Percentiles rank a stretch among this genome's conserved stretches.
phyloP scores from a whole-genome alignment of 371 early-diverging fungal species.

The Rhizopus delemar region DNA sequence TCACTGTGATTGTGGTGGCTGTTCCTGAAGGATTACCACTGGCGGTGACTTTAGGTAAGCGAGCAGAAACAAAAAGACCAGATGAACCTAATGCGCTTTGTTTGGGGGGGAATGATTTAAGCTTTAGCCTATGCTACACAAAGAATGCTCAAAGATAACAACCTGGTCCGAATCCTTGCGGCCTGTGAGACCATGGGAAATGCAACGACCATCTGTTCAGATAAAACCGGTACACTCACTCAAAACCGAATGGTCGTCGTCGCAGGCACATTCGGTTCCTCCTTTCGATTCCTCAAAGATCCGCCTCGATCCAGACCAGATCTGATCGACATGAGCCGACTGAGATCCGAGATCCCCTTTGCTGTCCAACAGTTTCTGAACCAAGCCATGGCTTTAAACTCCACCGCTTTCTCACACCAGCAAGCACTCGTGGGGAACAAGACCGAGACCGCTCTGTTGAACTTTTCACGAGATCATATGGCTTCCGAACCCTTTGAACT shows the following conservation, averaged over 20 bases:
- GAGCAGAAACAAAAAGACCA: not conserved
- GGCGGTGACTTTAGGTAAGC: conserved; percentile 69
- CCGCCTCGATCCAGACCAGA: conserved; percentile 40
- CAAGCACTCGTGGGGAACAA: conserved; percentile 72
- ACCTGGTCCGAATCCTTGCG: conserved; percentile 82
- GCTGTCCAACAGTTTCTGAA: conserved; percentile 48
- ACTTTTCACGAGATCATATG: conserved; percentile 52
- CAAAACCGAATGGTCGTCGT: conserved; percentile 91
- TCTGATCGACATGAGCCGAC: conserved; percentile 38
- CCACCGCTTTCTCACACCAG: conserved; percentile 72
- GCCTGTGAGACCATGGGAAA: conserved; percentile 96
- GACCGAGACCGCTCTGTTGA: conserved; percentile 85
- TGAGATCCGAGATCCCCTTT: conserved; percentile 39
- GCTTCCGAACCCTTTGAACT: conserved; percentile 47
- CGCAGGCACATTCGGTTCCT: conserved; percentile 60
- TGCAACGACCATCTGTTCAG: conserved; percentile 89
- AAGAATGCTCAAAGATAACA: conserved; percentile 89
- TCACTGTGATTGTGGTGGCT: conserved; percentile 77
- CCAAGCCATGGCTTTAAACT: conserved; percentile 77
- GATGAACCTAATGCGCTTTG: not conserved
- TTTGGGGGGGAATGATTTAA: conserved; percentile 27
- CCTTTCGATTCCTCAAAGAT: conserved; percentile 42
- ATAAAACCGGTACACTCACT: conserved; percentile 91
- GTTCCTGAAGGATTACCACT: conserved; percentile 84
- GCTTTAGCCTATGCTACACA: conserved; percentile 79